These are phyloP conservation scores for Phycomyces blakesleeanus DNA, from an alignment of 192 early-diverging fungal genomes.

Conservation along the genomic window DNA sequence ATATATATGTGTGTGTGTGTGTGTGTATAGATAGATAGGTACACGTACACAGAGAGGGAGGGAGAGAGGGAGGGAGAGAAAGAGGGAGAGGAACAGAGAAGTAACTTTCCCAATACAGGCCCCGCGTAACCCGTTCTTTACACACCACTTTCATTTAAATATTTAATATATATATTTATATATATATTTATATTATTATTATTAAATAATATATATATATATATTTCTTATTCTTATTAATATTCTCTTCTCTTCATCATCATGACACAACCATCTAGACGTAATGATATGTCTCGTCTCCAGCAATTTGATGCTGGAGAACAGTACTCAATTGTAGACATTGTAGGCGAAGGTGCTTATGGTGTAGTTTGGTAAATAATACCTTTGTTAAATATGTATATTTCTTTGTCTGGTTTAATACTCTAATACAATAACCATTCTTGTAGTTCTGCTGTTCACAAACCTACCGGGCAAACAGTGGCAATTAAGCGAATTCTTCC, in stretches of 20 bases:
- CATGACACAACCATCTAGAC: not conserved
- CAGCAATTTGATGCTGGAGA: conserved; percentile 72
- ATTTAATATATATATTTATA: no score
- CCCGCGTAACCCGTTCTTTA: no score
- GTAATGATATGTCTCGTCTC: conserved; percentile 29
- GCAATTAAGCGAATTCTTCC: conserved; percentile 91
- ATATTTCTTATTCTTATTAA: not conserved
- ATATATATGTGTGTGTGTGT: no score
- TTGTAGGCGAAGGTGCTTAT: conserved; percentile 92
- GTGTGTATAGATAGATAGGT: no score
- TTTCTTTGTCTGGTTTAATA: not conserved
- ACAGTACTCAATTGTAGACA: conserved; percentile 80
- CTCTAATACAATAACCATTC: conserved; percentile 11
- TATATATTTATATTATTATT: not conserved
- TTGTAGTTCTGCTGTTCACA: conserved; percentile 77
- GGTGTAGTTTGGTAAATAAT: conserved; percentile 83
- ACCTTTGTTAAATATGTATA: not conserved
- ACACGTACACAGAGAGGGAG: no score
- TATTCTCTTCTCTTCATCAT: not conserved
- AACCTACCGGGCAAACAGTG: conserved; percentile 75
- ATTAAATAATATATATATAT: not conserved
- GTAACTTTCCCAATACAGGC: no score
- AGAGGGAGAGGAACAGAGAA: no score
- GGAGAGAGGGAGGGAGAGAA: no score
- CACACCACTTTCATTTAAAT: no score